Percentiles rank a stretch among this genome's conserved stretches.
These are phyloP conservation scores for Lophiostoma macrostomum DNA, from an alignment of 495 filamentous ascomycete genomes.

Conservation along the genomic window DNA sequence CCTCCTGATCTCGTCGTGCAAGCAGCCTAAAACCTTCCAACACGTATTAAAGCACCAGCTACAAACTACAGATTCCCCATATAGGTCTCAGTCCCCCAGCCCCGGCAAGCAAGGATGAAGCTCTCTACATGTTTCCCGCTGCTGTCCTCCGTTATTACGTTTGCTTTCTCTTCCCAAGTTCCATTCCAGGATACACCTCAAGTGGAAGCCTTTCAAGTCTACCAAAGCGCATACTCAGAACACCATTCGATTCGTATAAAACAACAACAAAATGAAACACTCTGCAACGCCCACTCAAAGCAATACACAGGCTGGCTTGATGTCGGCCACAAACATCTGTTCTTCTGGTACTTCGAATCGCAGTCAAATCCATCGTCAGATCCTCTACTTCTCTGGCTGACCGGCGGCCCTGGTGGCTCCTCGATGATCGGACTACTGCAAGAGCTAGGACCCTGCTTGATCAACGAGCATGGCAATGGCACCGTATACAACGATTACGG, in stretches of 20 bases:
- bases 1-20: too few relatives aligned
- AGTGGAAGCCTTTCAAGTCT: conserved; percentile 20
- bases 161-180: conserved; percentile 2
- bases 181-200: conserved; percentile 15
- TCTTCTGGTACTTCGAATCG: conserved; percentile 48
- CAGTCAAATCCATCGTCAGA: conserved; percentile 47
- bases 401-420: conserved; percentile 31
- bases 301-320: conserved; percentile 46
- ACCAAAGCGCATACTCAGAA: conserved; percentile 30
- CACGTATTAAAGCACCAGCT: too few relatives aligned
- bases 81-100: too few relatives aligned
- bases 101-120: too few relatives aligned
- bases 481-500: conserved; percentile 29
- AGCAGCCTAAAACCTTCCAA: too few relatives aligned
- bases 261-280: conserved; percentile 40
- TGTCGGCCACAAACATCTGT: conserved; percentile 25
- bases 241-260: conserved; percentile 44
- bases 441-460: conserved; percentile 28
- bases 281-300: conserved; percentile 41
- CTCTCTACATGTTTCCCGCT: neutral
- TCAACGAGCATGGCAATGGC: conserved; percentile 31
- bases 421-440: conserved; percentile 34
- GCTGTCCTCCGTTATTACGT: neutral
- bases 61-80: too few relatives aligned
- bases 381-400: conserved; percentile 45